phyloP scores from a whole-genome alignment of 208 protist species.

The Acanthamoeba healyi region DNA sequence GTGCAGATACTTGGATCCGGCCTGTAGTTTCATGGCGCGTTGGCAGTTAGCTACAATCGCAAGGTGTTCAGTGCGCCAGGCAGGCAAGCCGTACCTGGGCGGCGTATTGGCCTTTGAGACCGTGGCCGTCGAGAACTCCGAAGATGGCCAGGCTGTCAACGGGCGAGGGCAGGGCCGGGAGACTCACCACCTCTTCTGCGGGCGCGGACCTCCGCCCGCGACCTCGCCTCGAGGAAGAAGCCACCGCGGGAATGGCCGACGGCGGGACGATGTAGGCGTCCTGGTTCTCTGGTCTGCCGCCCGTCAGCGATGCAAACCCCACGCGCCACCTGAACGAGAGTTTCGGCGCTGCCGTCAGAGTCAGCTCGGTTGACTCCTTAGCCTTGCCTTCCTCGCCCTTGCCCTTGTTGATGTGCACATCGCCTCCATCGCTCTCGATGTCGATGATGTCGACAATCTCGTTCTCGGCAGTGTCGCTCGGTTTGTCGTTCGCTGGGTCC shows the following conservation, averaged over 20 bases:
- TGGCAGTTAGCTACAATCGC: too few relatives aligned
- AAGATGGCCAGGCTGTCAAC: constrained; percentile 31
- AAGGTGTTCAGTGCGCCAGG: not conserved
- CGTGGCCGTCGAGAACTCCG: constrained; percentile 70
- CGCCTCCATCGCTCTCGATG: not conserved
- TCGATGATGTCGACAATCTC: not conserved
- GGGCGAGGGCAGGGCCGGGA: not conserved
- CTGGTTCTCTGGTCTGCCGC: constrained; percentile 56
- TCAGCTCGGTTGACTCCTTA: not conserved
- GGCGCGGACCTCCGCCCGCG: not conserved
- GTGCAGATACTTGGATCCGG: constrained; percentile 12
- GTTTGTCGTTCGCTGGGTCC: not conserved
- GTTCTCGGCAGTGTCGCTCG: not conserved
- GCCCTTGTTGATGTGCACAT: not conserved
- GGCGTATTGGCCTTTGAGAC: constrained; percentile 2
- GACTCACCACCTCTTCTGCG: not conserved
- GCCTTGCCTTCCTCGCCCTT: not conserved
- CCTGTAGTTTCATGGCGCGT: too few relatives aligned
- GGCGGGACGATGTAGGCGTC: constrained; percentile 63
- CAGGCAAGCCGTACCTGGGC: not conserved
- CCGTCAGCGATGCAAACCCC: not conserved
- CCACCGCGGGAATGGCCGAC: not conserved
- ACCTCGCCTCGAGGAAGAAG: not conserved
- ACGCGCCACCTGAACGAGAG: constrained; percentile 20
- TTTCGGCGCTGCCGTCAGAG: not conserved